Evolutionary conservation across 2,329 filamentous ascomycete genomes (phyloP).

Genomic region (Venturia nashicola): DNA sequence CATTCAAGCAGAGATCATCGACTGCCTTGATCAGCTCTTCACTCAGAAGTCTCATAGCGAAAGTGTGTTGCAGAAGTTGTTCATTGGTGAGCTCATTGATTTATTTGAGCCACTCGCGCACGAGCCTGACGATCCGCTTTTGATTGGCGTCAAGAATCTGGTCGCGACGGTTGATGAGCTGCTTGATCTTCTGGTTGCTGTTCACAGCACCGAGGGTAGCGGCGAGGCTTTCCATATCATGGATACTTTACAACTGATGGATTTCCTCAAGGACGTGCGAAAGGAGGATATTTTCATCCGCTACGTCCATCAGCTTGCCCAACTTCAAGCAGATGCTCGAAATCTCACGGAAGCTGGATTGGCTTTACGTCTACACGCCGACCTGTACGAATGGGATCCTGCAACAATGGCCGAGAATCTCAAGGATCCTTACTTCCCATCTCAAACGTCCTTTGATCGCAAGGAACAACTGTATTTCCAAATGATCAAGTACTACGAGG

Average conservation of each 20-base stretch:
- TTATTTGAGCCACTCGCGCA: slow-evolving; percentile 62
- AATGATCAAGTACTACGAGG: slow-evolving; percentile 90
- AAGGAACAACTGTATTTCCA: slow-evolving; percentile 88
- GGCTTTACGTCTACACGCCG: slow-evolving; percentile 79
- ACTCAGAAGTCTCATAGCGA: slow-evolving; percentile 81
- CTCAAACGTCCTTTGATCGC: slow-evolving; percentile 79
- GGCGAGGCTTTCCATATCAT: slow-evolving; percentile 74
- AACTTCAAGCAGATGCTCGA: slow-evolving; percentile 60
- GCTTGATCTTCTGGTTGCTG: slow-evolving; percentile 78
- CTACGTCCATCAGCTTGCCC: slow-evolving; percentile 84
- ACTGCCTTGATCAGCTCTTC: slow-evolving; percentile 80
- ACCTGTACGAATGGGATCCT: slow-evolving; percentile 85
- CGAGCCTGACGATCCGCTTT: slow-evolving; percentile 58
- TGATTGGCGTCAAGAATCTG: slow-evolving; percentile 63
- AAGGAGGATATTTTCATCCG: slow-evolving; percentile 94
- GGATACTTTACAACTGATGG: slow-evolving; percentile 83
- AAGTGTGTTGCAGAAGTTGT: slow-evolving; percentile 82
- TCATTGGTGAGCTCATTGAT: slow-evolving; percentile 72
- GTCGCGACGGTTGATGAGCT: slow-evolving; percentile 82
- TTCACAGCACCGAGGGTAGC: slow-evolving; percentile 62
- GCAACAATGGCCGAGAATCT: slow-evolving; percentile 53
- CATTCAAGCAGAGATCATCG: slow-evolving; percentile 93
- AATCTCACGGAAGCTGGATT: slow-evolving; percentile 83
- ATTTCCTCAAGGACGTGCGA: slow-evolving; percentile 91
- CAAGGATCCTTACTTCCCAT: slow-evolving; percentile 62